Percentiles rank a stretch among this genome's conserved stretches.
Evolutionary conservation across 2,329 filamentous ascomycete species (phyloP).

Genomic region (Calycina herbarum): DNA sequence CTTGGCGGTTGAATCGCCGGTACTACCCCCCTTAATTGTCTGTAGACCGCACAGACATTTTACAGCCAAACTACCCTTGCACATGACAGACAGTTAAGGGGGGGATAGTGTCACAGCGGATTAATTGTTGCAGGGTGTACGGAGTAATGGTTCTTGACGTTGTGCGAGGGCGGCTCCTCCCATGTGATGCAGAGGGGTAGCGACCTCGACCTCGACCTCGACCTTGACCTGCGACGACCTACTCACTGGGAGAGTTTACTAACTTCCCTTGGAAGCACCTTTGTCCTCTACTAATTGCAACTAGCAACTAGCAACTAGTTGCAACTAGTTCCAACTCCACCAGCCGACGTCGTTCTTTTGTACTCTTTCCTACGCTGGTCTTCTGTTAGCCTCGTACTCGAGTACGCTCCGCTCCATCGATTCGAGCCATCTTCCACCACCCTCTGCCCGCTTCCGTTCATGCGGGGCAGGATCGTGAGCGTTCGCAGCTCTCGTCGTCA

Average conservation of each 20-base stretch:
- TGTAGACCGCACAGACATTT: no score
- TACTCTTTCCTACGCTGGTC: neutral
- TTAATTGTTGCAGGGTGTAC: neutral
- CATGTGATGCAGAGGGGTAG: neutral
- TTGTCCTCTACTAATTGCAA: no score
- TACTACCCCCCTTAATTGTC: no score
- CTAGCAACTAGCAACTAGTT: no score
- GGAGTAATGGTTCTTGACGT: neutral
- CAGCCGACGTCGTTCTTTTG: neutral
- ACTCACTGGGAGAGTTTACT: no score
- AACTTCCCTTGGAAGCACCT: no score
- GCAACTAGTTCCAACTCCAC: neutral
- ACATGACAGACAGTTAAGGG: no score
- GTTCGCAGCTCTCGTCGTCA: neutral
- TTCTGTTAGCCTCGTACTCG: neutral
- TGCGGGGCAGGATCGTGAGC: neutral
- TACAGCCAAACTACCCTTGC: no score
- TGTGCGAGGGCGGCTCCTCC: neutral
- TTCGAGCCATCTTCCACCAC: neutral
- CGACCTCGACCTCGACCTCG: no score
- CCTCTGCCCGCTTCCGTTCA: neutral
- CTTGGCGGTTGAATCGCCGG: neutral
- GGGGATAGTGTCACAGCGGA: no score
- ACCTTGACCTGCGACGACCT: no score
- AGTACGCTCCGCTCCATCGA: no score